Conservation (phyloP, 192 early-diverging fungal species). For the Kickxella alabastrina region DNA sequence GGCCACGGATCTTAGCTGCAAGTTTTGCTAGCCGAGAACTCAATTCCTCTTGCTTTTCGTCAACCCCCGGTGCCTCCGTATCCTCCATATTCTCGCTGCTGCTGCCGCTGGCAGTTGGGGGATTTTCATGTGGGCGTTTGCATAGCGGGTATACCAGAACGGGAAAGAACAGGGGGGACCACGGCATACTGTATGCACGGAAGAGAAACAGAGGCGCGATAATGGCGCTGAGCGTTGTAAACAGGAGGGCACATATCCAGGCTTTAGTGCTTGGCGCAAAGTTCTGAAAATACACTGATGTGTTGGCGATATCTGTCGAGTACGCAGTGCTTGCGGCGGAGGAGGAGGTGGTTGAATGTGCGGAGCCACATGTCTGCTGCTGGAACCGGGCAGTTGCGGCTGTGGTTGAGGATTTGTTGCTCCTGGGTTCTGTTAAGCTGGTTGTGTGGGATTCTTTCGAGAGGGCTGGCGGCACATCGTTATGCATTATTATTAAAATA, state of each 20-base stretch:
- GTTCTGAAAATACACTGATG: too few species aligned
- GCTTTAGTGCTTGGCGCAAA: conserved; percentile 28
- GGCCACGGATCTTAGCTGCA: too few species aligned
- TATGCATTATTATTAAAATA: too few species aligned
- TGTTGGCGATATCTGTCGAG: not conserved
- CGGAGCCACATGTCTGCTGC: too few species aligned
- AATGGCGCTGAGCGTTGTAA: conserved; percentile 23
- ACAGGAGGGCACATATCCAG: conserved; percentile 32
- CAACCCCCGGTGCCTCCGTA: too few species aligned
- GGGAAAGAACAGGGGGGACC: conserved; percentile 36
- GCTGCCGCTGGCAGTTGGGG: not conserved
- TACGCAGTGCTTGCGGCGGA: not conserved
- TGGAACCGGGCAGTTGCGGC: too few species aligned
- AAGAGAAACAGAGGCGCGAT: conserved; percentile 43
- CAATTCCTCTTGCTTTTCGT: too few species aligned
- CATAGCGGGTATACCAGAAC: conserved; percentile 37
- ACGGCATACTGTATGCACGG: conserved; percentile 40
- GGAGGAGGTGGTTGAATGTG: not conserved
- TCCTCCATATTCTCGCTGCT: too few species aligned
- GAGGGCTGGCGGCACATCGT: not conserved
- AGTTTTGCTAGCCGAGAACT: too few species aligned
- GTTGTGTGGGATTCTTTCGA: not conserved
- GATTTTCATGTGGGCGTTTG: too few species aligned
- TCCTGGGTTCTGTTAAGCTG: not conserved
- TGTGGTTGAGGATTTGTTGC: too few species aligned